A percentile compares a stretch with the other conserved stretches of the same genome.
These are phyloP conservation scores for Sarcomyxa edulis DNA, from an alignment of 768 basidiomycete species.

Conservation along the genomic window DNA sequence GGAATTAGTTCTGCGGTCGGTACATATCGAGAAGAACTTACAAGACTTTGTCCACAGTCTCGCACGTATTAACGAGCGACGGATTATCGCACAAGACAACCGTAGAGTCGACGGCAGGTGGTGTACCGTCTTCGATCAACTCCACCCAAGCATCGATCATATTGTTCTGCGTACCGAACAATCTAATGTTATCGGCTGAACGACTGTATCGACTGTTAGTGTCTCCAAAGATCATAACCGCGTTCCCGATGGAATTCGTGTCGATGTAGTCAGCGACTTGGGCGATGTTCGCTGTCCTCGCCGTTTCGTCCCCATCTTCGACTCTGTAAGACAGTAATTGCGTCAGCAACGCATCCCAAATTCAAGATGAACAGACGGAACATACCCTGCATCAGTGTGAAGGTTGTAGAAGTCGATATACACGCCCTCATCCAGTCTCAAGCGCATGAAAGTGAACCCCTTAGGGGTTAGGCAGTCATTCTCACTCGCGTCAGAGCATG, in stretches of 20 bases:
- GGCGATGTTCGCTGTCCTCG: slow-evolving; percentile 25
- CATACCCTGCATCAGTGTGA: slow-evolving; percentile 32
- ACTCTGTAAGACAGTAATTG: no score
- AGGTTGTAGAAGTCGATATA: slow-evolving; percentile 33
- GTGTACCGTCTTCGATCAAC: slow-evolving; percentile 17
- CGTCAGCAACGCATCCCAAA: no score
- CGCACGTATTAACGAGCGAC: slow-evolving; percentile 23
- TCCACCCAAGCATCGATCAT: slow-evolving; percentile 27
- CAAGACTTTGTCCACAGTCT: slow-evolving; percentile 36
- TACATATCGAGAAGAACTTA: no score
- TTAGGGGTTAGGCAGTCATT: slow-evolving; percentile 34
- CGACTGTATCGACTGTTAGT: slow-evolving; percentile 32
- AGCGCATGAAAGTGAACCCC: slow-evolving; percentile 32
- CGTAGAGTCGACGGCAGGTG: slow-evolving; percentile 19
- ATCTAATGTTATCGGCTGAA: slow-evolving; percentile 21
- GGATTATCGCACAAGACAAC: slow-evolving; percentile 25
- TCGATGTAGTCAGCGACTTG: slow-evolving; percentile 24
- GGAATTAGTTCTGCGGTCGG: no score
- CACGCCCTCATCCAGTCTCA: slow-evolving; percentile 23
- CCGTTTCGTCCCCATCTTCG: slow-evolving; percentile 24
- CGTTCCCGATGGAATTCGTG: slow-evolving; percentile 25
- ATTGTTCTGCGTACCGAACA: slow-evolving; percentile 16
- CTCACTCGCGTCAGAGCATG: slow-evolving; percentile 22
- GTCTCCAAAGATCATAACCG: slow-evolving; percentile 32
- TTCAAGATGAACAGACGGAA: no score